Evolutionary conservation across 306 rosid genomes (phyloP).

Genomic region (Vicia sativa): DNA sequence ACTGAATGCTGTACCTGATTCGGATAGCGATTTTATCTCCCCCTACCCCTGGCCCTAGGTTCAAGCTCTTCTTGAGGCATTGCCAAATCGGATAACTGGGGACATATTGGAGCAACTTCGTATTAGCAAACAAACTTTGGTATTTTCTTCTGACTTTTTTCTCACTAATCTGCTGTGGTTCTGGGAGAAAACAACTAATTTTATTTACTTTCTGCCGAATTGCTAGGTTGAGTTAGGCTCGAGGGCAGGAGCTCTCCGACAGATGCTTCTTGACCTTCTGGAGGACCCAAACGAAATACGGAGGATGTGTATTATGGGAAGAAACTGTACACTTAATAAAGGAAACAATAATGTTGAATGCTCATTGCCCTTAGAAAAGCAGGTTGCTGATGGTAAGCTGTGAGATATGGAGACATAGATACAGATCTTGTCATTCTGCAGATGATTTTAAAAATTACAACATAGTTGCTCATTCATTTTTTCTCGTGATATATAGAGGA

Average conservation of each 20-base stretch:
- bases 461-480: conserved; percentile 32
- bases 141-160: conserved; percentile 40
- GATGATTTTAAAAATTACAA: neutral
- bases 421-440: conserved; percentile 24
- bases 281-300: conserved; percentile 92
- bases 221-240: conserved; percentile 95
- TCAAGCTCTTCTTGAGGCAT: conserved; percentile 76
- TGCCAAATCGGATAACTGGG: conserved; percentile 88
- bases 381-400: conserved; percentile 81
- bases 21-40: conserved; percentile 29
- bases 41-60: conserved; percentile 56
- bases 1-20: conserved; percentile 19
- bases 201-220: conserved; percentile 33
- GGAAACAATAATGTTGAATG: conserved; percentile 65
- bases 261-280: conserved; percentile 92
- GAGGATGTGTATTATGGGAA: conserved; percentile 87
- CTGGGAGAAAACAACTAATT: conserved; percentile 7
- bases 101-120: conserved; percentile 94
- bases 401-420: conserved; percentile 9
- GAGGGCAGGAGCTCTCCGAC: conserved; percentile 93
- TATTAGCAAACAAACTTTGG: conserved; percentile 97
- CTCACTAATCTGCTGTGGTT: conserved; percentile 25
- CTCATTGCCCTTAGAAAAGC: conserved; percentile 75
- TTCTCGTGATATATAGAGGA: conserved; percentile 67
- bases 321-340: conserved; percentile 72